A percentile compares a stretch with the other conserved stretches of the same genome.
Evolutionary conservation across 2,329 filamentous ascomycete genomes (phyloP).

Genomic region (Calonectria pauciramosa): DNA sequence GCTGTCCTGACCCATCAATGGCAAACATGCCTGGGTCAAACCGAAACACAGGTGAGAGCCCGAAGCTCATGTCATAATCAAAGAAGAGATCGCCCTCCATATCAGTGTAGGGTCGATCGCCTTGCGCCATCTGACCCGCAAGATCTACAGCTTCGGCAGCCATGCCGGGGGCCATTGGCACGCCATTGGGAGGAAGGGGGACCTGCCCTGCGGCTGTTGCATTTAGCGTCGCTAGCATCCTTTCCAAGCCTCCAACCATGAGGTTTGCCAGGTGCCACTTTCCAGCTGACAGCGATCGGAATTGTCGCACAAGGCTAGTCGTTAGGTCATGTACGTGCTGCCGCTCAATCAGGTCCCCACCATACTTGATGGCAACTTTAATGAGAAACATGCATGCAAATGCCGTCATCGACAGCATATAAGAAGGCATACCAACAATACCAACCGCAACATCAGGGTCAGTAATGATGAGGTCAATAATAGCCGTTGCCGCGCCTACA

Average conservation of each 20-base stretch:
- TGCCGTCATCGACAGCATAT: constrained; percentile 66
- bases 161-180: constrained; percentile 24
- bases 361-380: constrained; percentile 60
- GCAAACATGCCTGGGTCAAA: constrained; percentile 46
- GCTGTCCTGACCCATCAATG: constrained; percentile 41
- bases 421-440: constrained; percentile 62
- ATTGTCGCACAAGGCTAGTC: constrained; percentile 55
- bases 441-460: constrained; percentile 58
- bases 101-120: constrained; percentile 40
- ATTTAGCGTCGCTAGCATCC: constrained; percentile 48
- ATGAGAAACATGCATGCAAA: constrained; percentile 67
- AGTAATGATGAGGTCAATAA: constrained; percentile 58
- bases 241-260: constrained; percentile 63
- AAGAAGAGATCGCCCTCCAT: constrained; percentile 46
- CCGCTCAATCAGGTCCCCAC: constrained; percentile 57
- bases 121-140: constrained; percentile 32
- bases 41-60: constrained; percentile 44
- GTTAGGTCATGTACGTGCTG: constrained; percentile 55
- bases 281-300: constrained; percentile 56
- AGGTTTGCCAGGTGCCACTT: constrained; percentile 62
- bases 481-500: constrained; percentile 56
- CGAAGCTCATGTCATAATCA: constrained; percentile 48
- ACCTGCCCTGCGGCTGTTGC: constrained; percentile 32
- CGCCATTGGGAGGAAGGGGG: constrained; percentile 17
- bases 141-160: constrained; percentile 35